Base-by-base conservation (phyloP, 805 yeast species). In the Metschnikowia reukaufii region DNA sequence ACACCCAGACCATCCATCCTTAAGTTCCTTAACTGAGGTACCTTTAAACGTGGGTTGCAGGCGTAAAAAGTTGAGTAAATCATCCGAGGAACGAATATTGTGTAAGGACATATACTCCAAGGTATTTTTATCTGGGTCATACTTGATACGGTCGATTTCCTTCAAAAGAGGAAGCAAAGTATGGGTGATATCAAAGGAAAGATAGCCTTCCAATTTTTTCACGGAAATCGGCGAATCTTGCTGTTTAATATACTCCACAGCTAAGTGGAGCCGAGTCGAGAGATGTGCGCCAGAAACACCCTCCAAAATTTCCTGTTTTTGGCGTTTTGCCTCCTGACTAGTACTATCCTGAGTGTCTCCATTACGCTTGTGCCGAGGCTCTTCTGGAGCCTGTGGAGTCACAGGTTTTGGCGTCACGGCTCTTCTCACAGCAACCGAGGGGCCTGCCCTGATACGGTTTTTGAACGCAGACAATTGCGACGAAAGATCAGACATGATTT, bases 1-100 rank as follows among this genome's bases (percentile, higher is more conserved):
- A 64, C 97, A 92, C 13, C 90, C 92, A 43, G 87, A 79, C 99
- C 99, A 94, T 19, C 99, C 99, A 60, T 89, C 97, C 58, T 82
- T 82, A 41, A 83, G 66, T 54, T 85, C 89, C 57, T 86, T 88
- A 23, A 92, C 96, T 0, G 90, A 73, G 1, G 85, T 77, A 2
- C 99, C 98, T 62, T 84, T 87, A 65, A 88, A 91, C 1, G 96
- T 88, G 2, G 86, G 83, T 67, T 90, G 97, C 19, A 82, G 73
- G 57, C 90, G 77, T 51, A 94, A 74, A 56, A 83, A 85, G 47
- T 81, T 76, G 47, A 94, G 63, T 51, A 94, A 72, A 53, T 88
- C 96, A 46, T 83, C 87, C 2, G 85, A 86, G 4, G 86, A 79
- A 58, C 87, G 83, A 49, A 94, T 91, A 60, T 90, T 90, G 65